Base-by-base conservation (phyloP, 805 yeast genomes). In the Lachancea fermentati region DNA sequence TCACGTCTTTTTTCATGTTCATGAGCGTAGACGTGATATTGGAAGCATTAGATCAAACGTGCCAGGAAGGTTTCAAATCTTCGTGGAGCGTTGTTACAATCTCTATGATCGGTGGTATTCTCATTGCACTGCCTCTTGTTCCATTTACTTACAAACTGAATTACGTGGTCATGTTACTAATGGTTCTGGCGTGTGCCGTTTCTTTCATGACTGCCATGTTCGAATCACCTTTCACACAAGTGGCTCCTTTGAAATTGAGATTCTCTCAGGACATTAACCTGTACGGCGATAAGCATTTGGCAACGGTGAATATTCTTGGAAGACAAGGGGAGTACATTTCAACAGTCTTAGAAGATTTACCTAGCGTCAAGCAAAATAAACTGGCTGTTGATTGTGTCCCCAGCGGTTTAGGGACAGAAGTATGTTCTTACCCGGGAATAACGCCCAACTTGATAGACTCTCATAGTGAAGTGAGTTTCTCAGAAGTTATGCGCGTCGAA, bases 81-180 rank as follows among this genome's bases (percentile, higher is more conserved):
- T 73, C 76, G 5, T 36, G 50, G 5, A 42, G 58, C 13, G 64
- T 76, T 0, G 68, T 67, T 53, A 45, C 58, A 14, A 41, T 66
- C 9, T 39, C 72, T 3, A 46, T 68, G 3, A 38, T 53, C 3
- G 50, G 69, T 12, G 60, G 75, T 1, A 48, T 69, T 6, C 44
- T 64, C 6, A 45, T 76, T 4, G 65, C 72, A 0, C 32, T 69
- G 2, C 82, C 91, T 5, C 54, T 80, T 13, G 51, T 83, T 35
- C 87, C 93, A 5, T 85, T 85, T 55, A 63, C 78, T 30, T 82
- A 81, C 63, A 83, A 81, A 54, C 54, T 84, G 39, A 82, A 83
- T 57, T 66, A 73, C 35, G 45, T 75, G 12, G 58, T 78, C 30
- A 69, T 76, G 1, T 17, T 65, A 3, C 52, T 69, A 2, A 57